phyloP scores from a whole-genome alignment of 306 rosid species.

The Prunus campanulata region DNA sequence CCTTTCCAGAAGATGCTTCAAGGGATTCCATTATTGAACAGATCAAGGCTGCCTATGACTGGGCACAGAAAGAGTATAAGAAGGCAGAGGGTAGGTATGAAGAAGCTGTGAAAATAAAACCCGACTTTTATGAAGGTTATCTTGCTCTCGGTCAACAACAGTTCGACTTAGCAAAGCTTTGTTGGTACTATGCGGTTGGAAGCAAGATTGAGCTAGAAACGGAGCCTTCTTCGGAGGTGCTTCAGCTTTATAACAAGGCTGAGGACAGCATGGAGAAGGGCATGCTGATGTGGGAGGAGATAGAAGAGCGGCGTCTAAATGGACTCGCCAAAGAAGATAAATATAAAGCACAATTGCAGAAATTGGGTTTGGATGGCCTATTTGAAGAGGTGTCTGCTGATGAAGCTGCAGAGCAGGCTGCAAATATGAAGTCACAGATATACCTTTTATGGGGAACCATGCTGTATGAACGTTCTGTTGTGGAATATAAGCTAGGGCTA shows the following conservation, averaged over 20 bases:
- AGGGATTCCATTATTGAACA: constrained; percentile 50
- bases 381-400: constrained; percentile 59
- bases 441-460: constrained; percentile 89
- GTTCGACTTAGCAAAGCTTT: constrained; percentile 87
- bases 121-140: constrained; percentile 74
- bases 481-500: constrained; percentile 66
- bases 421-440: constrained; percentile 74
- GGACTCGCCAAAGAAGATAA: constrained; percentile 75
- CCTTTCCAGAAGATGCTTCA: constrained; percentile 50
- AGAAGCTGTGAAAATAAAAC: constrained; percentile 69
- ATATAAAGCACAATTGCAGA: constrained; percentile 50
- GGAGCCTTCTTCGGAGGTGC: constrained; percentile 55
- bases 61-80: constrained; percentile 74
- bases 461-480: constrained; percentile 86
- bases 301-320: constrained; percentile 74
- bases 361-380: constrained; percentile 63
- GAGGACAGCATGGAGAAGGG: constrained; percentile 95
- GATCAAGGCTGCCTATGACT: constrained; percentile 56
- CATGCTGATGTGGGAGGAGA: constrained; percentile 80
- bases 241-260: constrained; percentile 77
- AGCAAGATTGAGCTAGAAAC: constrained; percentile 43
- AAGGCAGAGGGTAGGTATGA: constrained; percentile 66
- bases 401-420: constrained; percentile 70
- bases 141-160: constrained; percentile 89
- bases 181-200: constrained; percentile 69